Evolutionary conservation across 495 filamentous ascomycete species (phyloP).

Genomic region (Hyphodiscus hymeniophilus): DNA sequence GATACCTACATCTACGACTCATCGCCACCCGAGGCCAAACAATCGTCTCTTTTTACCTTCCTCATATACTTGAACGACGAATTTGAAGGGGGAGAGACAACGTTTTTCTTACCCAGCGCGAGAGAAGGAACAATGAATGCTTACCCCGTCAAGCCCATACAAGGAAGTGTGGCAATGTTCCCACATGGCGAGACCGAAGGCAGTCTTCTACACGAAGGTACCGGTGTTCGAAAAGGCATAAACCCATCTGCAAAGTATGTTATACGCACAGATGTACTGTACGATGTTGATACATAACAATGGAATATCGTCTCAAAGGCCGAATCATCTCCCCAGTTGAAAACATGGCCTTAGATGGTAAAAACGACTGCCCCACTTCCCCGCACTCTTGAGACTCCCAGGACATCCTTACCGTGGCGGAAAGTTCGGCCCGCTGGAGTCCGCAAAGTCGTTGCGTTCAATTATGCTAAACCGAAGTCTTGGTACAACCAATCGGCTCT

Average conservation of each 20-base stretch:
- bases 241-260: slow-evolving; percentile 33
- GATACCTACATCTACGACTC: slow-evolving; percentile 38
- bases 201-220: slow-evolving; percentile 38
- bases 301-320: no score
- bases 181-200: slow-evolving; percentile 38
- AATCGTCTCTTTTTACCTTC: slow-evolving; percentile 41
- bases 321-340: no score
- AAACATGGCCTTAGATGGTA: no score
- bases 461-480: slow-evolving; percentile 11
- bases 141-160: slow-evolving; percentile 37
- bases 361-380: no score
- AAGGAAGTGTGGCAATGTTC: slow-evolving; percentile 37
- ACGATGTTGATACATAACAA: slow-evolving; percentile 30
- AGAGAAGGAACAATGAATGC: slow-evolving; percentile 38
- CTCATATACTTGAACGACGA: slow-evolving; percentile 45
- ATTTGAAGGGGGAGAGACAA: slow-evolving; percentile 42
- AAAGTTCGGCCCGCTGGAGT: neutral
- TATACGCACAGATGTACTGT: slow-evolving; percentile 40
- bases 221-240: slow-evolving; percentile 33
- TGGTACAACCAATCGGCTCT: no score
- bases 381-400: neutral
- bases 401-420: neutral
- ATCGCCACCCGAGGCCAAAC: slow-evolving; percentile 32
- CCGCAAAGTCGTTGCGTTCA: neutral
- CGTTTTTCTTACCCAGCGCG: slow-evolving; percentile 37